These are phyloP conservation scores for Aaosphaeria pasadenensis DNA, from an alignment of 2,329 filamentous ascomycete genomes.

Conservation along the genomic window DNA sequence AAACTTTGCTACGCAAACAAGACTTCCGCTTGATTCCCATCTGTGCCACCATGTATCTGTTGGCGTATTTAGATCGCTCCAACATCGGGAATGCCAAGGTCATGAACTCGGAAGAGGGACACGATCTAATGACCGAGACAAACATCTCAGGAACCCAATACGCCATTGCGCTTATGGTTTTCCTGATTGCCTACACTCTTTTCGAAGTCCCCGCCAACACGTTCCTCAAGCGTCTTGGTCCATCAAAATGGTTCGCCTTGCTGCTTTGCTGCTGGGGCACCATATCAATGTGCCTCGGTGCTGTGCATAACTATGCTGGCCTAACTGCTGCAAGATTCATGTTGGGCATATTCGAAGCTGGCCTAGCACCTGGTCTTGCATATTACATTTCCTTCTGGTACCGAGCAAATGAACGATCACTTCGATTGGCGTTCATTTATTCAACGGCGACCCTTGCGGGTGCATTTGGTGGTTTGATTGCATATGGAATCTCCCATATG, in stretches of 20 bases:
- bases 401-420: slow-evolving; percentile 53
- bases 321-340: slow-evolving; percentile 43
- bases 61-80: slow-evolving; percentile 45
- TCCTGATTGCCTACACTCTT: slow-evolving; percentile 32
- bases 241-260: slow-evolving; percentile 33
- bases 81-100: slow-evolving; percentile 55
- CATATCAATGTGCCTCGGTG: slow-evolving; percentile 46
- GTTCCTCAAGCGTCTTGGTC: slow-evolving; percentile 57
- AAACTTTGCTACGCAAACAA: slow-evolving; percentile 23
- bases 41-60: slow-evolving; percentile 62
- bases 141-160: slow-evolving; percentile 60
- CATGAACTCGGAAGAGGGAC: slow-evolving; percentile 56
- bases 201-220: slow-evolving; percentile 57
- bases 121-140: slow-evolving; percentile 63
- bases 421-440: slow-evolving; percentile 58
- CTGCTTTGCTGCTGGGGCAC: slow-evolving; percentile 49
- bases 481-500: slow-evolving; percentile 50
- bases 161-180: slow-evolving; percentile 24
- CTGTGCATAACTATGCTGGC: slow-evolving; percentile 41
- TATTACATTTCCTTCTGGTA: slow-evolving; percentile 59
- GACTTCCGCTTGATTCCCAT: slow-evolving; percentile 63
- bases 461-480: slow-evolving; percentile 55
- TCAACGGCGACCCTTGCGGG: slow-evolving; percentile 56
- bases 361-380: slow-evolving; percentile 31
- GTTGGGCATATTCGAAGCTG: slow-evolving; percentile 29